Percentiles rank a stretch among this genome's conserved stretches.
phyloP scores from a whole-genome alignment of 768 basidiomycete species.

The Lentinula aciculospora region DNA sequence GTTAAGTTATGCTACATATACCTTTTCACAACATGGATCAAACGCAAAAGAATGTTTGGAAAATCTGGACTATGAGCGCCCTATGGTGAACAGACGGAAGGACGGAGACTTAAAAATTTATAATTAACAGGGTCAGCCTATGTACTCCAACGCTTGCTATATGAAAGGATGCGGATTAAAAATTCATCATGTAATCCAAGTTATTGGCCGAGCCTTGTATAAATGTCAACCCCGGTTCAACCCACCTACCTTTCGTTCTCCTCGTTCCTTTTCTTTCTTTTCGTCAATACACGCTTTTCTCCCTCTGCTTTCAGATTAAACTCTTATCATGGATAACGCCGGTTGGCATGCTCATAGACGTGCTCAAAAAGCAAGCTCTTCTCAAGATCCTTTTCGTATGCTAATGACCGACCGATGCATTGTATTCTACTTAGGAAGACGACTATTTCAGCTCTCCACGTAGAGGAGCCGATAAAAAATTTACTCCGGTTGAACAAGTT shows the following conservation, averaged over 20 bases:
- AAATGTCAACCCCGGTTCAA: background rate
- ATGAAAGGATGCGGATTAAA: no score
- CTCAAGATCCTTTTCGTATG: slow-evolving; percentile 16
- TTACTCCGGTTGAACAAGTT: slow-evolving; percentile 50
- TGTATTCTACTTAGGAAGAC: slow-evolving; percentile 20
- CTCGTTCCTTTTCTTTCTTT: slow-evolving; percentile 22
- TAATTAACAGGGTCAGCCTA: no score
- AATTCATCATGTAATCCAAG: background rate
- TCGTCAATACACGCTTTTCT: slow-evolving; percentile 34
- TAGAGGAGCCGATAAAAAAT: slow-evolving; percentile 44
- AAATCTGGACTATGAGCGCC: no score
- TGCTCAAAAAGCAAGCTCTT: slow-evolving; percentile 44
- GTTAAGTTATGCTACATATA: slow-evolving; percentile 24
- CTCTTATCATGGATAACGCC: slow-evolving; percentile 56
- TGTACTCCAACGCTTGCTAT: no score
- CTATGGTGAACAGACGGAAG: no score
- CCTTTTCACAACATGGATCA: background rate
- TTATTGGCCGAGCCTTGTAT: background rate
- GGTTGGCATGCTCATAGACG: slow-evolving; percentile 72
- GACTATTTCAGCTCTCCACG: slow-evolving; percentile 20
- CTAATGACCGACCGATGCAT: background rate
- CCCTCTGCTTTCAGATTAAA: background rate
- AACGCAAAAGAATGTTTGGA: background rate
- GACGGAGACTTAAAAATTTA: no score
- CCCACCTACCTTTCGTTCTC: background rate